Base-by-base conservation (phyloP, 257 asterid genomes). In the Gentiana macrophylla region DNA sequence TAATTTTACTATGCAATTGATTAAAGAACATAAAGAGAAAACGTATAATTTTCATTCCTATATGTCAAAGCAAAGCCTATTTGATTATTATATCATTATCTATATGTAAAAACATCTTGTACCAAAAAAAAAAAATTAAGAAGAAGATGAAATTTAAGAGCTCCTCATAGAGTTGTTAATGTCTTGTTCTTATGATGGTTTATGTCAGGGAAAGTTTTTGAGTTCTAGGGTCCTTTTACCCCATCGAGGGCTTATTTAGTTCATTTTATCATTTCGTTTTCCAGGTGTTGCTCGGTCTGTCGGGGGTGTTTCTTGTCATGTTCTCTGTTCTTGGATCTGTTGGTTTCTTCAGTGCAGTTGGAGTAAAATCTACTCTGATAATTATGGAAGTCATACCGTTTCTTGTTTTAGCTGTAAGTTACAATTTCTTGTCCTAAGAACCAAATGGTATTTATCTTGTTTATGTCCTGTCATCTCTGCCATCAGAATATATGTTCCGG, bases 321-420 rank as follows among this genome's bases (percentile, higher is more conserved):
- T 95, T 92, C 50, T 92, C 99, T 53, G 97, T 92, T 66, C 96
- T 92, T 60, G 99, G 94, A 57, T 88, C 99, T 34, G 99, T 88
- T 65, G 99, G 99, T 46, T 80, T 92, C 70, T 92, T 85, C 90
- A 92, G 99, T 73, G 89, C 93, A 47, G 62, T 88, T 45, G 99
- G 99, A 57, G 84, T 92, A 60, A 88, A 92, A 73, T 92, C 99
- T 37, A 92, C 99, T 36, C 91, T 92, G 34, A 92, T 92, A 67
- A 92, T 92, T 33, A 86, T 92, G 99, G 99, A 92, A 92, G 99
- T 92, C 82, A 88, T 92, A 73, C 99, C 99, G 24, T 92, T 92
- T 72, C 99, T 92, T 69, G 99, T 92, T 70, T 80, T 92, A 67
- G 99, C 99, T 0, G 99, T 92, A 79, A 83, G 99, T 75, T 53